Base-by-base conservation (phyloP, 108 stramenopile genomes). In the Pelagomonas calceolata region DNA sequence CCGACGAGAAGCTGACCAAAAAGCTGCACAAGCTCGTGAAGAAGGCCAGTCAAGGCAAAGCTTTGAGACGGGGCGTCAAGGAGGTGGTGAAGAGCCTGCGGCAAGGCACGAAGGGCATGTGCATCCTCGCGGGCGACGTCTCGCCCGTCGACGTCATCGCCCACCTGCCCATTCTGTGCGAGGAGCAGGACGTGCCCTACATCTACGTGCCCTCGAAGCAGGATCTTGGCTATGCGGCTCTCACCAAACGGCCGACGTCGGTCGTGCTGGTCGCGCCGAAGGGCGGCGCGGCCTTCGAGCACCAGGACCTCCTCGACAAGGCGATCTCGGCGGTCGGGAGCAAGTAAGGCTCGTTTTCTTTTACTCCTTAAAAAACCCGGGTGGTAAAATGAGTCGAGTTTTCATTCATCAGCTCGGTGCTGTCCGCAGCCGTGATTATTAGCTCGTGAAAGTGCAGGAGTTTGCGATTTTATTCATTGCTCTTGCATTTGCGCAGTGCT, bases 51-150 rank as follows among this genome's bases (percentile, higher is more conserved):
- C 68, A 78, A 65, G 82, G 87, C 66, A 95, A 95, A 79, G 82
- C 81, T 31, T 82, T 95, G 46, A 91, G 95, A 32, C 76, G 94
- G 68, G 94, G 95, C 34, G 96, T 99, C 43, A 99, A 99, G 79
- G 98, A 99, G 83, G 92, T 99, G 36, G 90, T 94, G 66, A 99
- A 99, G 84, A 95, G 92, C 35, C 51, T 99, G 18, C 89, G 96
- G 35, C 96, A 99, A 82, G 94, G 94, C 14, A 92, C 92, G 46
- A 92, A 82, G 68, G 98, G 98, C 17, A 64, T 96, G 63, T 92
- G 91, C 15, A 88, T 99, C 34, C 72, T 99, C 63, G 98, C 98
- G 1, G 98, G 96, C 17, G 98, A 99, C 82, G 97, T 99, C 70
- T 94, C 85, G 70, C 98, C 98, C 33, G 81, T 98, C 64, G 98